A percentile compares a stretch with the other conserved stretches of the same genome.
Conservation (phyloP, 257 asterid genomes). For the Ehretia macrophylla region DNA sequence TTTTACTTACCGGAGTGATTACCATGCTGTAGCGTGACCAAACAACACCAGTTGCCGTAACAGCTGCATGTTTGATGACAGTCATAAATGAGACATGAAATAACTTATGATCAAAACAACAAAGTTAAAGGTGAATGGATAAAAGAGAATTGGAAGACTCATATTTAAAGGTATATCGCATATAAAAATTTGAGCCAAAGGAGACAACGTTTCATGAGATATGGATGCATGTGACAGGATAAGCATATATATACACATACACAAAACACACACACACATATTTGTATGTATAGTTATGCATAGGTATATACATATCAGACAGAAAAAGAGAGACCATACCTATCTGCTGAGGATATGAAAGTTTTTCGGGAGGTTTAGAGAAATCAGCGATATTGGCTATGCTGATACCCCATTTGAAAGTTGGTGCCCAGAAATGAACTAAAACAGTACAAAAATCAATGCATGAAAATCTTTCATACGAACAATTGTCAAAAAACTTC, state of each 20-base stretch:
- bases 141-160: not conserved
- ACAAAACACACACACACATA: too few relatives aligned
- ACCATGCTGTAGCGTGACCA: conserved; percentile 8
- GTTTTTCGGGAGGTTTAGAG: not conserved
- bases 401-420: conserved; percentile 9
- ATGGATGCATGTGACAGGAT: not conserved
- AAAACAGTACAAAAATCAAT: not conserved
- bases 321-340: not conserved
- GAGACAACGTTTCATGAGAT: too few relatives aligned
- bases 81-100: not conserved
- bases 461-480: too few relatives aligned
- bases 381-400: conserved; percentile 6
- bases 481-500: too few relatives aligned
- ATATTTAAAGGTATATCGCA: too few relatives aligned
- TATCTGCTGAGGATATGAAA: conserved; percentile 5
- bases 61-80: not conserved
- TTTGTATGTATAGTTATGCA: too few relatives aligned
- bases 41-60: not conserved
- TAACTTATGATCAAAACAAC: not conserved
- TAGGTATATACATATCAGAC: too few relatives aligned
- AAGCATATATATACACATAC: too few relatives aligned
- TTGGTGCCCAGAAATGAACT: conserved; percentile 16
- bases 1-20: conserved; percentile 3
- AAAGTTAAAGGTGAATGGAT: not conserved
- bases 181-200: too few relatives aligned